These are phyloP conservation scores for Tagetes erecta DNA, from an alignment of 129 eudicot species.

Conservation along the genomic window DNA sequence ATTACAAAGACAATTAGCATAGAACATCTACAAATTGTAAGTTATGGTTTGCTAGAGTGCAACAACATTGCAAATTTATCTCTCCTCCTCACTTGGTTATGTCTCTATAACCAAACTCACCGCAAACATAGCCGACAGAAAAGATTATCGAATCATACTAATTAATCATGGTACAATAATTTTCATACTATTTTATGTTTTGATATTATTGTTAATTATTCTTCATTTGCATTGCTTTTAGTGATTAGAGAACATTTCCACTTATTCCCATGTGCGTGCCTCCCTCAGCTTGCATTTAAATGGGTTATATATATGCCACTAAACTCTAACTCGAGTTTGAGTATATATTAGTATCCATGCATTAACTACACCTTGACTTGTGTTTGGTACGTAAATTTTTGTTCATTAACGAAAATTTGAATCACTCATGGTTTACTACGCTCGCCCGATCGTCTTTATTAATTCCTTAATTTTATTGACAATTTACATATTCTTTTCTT, in stretches of 20 bases:
- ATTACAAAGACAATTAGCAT: constrained; percentile 9
- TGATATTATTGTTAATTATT: not conserved
- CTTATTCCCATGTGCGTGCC: constrained; percentile 41
- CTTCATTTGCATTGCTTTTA: constrained; percentile 30
- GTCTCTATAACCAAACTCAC: constrained; percentile 43
- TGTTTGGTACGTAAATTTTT: not conserved
- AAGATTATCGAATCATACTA: constrained; percentile 40
- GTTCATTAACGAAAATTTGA: no score
- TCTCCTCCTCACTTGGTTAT: constrained; percentile 33
- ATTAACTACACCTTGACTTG: constrained; percentile 22
- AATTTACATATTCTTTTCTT: no score
- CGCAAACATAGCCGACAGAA: constrained; percentile 49
- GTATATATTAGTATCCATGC: constrained; percentile 16
- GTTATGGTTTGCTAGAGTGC: constrained; percentile 30
- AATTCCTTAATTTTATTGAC: no score
- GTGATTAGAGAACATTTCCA: constrained; percentile 29
- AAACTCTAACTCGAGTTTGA: not conserved
- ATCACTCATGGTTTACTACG: no score
- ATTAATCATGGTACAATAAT: constrained; percentile 40
- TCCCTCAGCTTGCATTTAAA: constrained; percentile 7
- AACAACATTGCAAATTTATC: constrained; percentile 15
- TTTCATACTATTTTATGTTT: not conserved
- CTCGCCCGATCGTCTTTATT: no score
- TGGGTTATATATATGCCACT: not conserved
- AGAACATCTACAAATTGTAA: constrained; percentile 19